Base-by-base conservation (phyloP, 495 filamentous ascomycete genomes). In the Filosporella fistucella region DNA sequence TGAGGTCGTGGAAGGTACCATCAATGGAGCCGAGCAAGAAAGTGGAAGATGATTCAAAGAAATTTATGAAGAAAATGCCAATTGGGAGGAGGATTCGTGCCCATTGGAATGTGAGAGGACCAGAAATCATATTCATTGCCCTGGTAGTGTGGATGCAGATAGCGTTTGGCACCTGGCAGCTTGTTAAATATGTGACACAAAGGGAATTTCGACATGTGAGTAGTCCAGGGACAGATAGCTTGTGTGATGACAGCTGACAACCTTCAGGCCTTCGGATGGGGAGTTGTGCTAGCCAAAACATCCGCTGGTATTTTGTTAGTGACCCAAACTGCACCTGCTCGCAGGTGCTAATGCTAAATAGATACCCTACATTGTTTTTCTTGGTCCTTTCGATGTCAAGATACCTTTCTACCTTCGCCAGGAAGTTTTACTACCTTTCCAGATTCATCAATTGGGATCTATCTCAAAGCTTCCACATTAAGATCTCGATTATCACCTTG, bases 401-500 rank as follows among this genome's bases (percentile, higher is more conserved):
- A 30, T 65, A 63, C 29, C 61, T 66, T 20, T 52, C 64, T 29
- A 67, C 64, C 0, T 57, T 59, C 20, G 36, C 62, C 1, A 51
- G 66, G 11, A 42, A 56, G 25, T 62, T 45, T 1, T 63, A 64
- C 30, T 53, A 48, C 45, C 44, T 69, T 32, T 63, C 59, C 14
- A 52, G 62, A 20, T 64, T 69, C 47, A 59, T 67, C 51, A 66
- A 69, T 49, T 69, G 64, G 64, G 64, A 69, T 50, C 42, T 64
- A 25, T 59, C 55, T 18, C 66, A 67, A 51, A 48, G 52, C 0
- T 69, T 69, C 46, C 66, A 69, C 51, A 64, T 69, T 42, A 54
- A 52, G 22, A 64, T 68, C 30, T 63, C 60, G 2, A 51, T 58
- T 29, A 57, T 58, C 6, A 59, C 58, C 1, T 33, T 68, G 12